These are phyloP conservation scores for Apiotrichum gracile DNA, from an alignment of 1,284 basidiomycete genomes.

Conservation along the genomic window DNA sequence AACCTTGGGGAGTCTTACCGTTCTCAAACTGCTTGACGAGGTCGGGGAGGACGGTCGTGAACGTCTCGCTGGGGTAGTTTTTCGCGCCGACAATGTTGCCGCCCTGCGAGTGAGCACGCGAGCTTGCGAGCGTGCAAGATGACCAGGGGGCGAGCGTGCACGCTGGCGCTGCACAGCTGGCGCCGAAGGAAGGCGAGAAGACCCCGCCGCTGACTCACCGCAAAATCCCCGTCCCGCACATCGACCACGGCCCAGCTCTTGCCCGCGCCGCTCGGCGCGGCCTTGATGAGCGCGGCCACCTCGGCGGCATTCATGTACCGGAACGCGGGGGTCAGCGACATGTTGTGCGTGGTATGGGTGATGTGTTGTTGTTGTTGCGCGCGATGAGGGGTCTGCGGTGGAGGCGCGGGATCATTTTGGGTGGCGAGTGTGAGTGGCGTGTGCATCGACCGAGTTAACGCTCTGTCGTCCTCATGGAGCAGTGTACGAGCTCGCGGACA, in stretches of 20 bases:
- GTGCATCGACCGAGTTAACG: too few relatives aligned
- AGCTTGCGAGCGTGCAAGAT: not conserved
- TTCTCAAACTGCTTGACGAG: constrained; percentile 33
- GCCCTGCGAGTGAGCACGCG: constrained; percentile 25
- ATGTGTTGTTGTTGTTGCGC: too few relatives aligned
- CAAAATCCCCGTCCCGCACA: constrained; percentile 45
- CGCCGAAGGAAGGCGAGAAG: not conserved
- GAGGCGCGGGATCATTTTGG: too few relatives aligned
- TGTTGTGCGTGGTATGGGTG: constrained; percentile 5
- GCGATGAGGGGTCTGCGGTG: too few relatives aligned
- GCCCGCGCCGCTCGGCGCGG: constrained; percentile 22
- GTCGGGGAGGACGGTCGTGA: constrained; percentile 33
- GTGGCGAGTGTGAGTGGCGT: too few relatives aligned
- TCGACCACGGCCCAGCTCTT: constrained; percentile 41
- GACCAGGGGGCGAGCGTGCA: too few relatives aligned
- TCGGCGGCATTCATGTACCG: constrained; percentile 43
- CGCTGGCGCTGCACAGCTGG: too few relatives aligned
- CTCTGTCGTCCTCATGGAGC: too few relatives aligned
- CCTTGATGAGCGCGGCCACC: constrained; percentile 41
- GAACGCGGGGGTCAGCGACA: constrained; percentile 39
- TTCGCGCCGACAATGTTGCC: constrained; percentile 45
- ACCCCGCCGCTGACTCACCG: constrained; percentile 35
- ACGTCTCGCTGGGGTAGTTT: constrained; percentile 40
- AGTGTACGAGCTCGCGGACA: too few relatives aligned
- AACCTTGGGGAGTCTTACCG: constrained; percentile 20